Conservation (phyloP, 768 basidiomycete genomes). For the Hysterangium stoloniferum region DNA sequence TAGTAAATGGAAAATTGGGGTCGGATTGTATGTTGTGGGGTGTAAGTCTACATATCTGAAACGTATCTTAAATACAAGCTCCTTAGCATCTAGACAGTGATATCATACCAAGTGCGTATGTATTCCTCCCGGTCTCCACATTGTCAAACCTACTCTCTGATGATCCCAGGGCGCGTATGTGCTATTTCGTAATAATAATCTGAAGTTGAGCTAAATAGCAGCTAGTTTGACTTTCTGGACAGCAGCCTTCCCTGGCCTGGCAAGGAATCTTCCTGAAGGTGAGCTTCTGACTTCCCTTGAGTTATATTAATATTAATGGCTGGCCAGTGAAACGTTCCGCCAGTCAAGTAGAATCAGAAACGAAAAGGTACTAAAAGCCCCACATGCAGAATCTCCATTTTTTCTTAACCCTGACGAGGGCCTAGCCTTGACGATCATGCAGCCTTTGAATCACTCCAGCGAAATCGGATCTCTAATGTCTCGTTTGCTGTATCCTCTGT, state of each 20-base stretch:
- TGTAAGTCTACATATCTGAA: slow-evolving; percentile 31
- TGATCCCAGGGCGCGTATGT: slow-evolving; percentile 37
- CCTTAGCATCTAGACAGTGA: slow-evolving; percentile 39
- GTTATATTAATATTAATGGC: neutral
- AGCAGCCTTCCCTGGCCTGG: slow-evolving; percentile 72
- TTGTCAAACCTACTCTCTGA: too few relatives aligned
- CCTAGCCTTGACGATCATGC: slow-evolving; percentile 45
- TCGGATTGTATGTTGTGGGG: slow-evolving; percentile 56
- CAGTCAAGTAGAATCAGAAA: slow-evolving; percentile 29
- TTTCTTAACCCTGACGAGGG: neutral
- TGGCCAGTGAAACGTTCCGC: slow-evolving; percentile 43
- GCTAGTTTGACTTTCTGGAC: slow-evolving; percentile 65
- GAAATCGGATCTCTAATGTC: slow-evolving; percentile 70
- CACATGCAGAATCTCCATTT: neutral
- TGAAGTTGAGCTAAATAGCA: neutral
- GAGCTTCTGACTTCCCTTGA: neutral
- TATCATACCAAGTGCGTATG: slow-evolving; percentile 54
- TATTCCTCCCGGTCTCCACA: too few relatives aligned
- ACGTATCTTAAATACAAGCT: neutral
- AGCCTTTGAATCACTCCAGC: slow-evolving; percentile 50
- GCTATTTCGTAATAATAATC: neutral
- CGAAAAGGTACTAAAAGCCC: slow-evolving; percentile 35
- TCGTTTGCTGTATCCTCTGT: slow-evolving; percentile 63
- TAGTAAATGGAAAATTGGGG: slow-evolving; percentile 53
- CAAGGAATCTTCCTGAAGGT: slow-evolving; percentile 54